Conservation (phyloP, 768 basidiomycete genomes). For the Naganishia onofrii region DNA sequence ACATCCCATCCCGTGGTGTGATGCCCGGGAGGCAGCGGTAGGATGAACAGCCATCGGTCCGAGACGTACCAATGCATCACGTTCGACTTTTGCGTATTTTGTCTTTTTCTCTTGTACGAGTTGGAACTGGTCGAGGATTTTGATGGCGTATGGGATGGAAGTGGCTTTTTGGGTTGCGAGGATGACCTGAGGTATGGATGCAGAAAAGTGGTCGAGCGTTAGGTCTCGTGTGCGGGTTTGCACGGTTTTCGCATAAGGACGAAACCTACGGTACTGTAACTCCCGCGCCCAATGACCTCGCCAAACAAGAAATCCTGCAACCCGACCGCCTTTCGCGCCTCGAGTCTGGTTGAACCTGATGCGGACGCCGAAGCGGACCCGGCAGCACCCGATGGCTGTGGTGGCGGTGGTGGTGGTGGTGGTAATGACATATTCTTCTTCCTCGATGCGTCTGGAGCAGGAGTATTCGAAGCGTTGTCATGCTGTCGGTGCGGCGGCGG, state of each 20-base stretch:
- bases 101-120: constrained; percentile 52
- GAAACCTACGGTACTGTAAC: constrained; percentile 50
- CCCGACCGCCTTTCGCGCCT: constrained; percentile 30
- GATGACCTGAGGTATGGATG: no score
- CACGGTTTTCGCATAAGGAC: no score
- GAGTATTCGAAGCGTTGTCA: no score
- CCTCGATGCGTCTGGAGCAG: no score
- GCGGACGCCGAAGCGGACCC: no score
- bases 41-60: constrained; percentile 34
- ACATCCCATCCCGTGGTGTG: not conserved
- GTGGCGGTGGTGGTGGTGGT: no score
- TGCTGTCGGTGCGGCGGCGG: no score
- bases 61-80: constrained; percentile 50
- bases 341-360: constrained; percentile 32
- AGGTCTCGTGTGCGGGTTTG: not conserved
- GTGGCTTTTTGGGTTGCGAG: constrained; percentile 36
- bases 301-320: constrained; percentile 51
- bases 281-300: constrained; percentile 51
- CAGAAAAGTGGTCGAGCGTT: not conserved
- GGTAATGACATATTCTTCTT: no score
- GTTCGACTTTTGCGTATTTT: constrained; percentile 52
- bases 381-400: no score
- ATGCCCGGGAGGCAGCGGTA: not conserved
- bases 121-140: constrained; percentile 53
- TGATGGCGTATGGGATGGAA: constrained; percentile 49